Conservation (phyloP, 495 filamentous ascomycete species). For the Immersiella caudata region DNA sequence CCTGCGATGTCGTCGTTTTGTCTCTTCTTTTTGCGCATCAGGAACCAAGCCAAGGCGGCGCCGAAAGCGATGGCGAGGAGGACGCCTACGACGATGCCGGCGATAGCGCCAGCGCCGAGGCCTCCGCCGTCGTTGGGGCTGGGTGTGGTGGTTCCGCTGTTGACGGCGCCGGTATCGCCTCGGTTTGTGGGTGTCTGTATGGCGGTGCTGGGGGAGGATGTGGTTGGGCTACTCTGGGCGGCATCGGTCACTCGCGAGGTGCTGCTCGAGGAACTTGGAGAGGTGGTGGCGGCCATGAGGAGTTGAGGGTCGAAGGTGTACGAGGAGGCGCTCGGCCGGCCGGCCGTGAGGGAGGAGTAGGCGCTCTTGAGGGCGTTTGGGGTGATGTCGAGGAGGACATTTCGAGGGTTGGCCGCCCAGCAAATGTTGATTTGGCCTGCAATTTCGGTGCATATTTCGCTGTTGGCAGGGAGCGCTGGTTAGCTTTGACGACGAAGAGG, state of each 20-base stretch:
- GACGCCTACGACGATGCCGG: neutral
- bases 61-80: neutral
- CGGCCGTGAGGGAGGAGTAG: neutral
- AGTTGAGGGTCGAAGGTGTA: neutral
- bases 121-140: neutral
- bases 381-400: neutral
- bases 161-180: neutral
- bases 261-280: neutral
- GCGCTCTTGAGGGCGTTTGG: neutral
- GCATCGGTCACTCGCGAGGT: neutral
- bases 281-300: neutral
- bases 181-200: neutral
- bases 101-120: neutral
- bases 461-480: neutral
- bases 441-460: neutral
- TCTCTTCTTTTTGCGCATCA: neutral
- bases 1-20: neutral
- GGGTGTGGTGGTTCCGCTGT: neutral
- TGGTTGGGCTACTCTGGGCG: neutral
- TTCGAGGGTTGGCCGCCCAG: neutral
- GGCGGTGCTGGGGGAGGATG: neutral
- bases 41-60: neutral
- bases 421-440: neutral
- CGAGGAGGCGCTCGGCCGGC: neutral
- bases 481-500: neutral